A percentile compares a stretch with the other conserved stretches of the same genome.
Conservation (phyloP, 2,329 filamentous ascomycete species). For the Sphaerulina populicola region DNA sequence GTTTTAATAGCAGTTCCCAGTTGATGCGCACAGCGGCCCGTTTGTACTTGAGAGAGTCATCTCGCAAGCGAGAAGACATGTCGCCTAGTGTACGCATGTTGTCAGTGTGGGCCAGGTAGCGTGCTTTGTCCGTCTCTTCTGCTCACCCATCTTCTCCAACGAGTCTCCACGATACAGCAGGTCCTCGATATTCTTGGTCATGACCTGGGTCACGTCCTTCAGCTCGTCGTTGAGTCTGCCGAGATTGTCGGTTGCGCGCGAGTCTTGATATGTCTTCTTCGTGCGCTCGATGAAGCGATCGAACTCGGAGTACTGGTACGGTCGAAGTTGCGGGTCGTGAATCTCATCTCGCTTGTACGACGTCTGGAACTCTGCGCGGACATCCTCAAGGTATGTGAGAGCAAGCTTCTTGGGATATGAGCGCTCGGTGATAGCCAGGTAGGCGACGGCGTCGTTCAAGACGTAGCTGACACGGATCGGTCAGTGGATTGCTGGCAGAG, state of each 20-base stretch:
- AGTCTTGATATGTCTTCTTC: constrained; percentile 88
- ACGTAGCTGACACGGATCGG: constrained; percentile 56
- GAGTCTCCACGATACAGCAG: constrained; percentile 89
- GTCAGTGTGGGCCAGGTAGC: constrained; percentile 2
- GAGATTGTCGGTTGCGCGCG: constrained; percentile 81
- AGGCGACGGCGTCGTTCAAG: constrained; percentile 74
- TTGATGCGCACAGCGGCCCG: constrained; percentile 91
- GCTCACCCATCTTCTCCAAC: constrained; percentile 78
- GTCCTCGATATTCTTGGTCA: constrained; percentile 99
- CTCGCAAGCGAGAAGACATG: constrained; percentile 58
- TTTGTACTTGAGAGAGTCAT: constrained; percentile 91
- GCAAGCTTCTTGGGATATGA: constrained; percentile 96
- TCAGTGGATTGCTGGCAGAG: constrained; percentile 18
- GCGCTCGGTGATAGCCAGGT: constrained; percentile 85
- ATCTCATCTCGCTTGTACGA: constrained; percentile 70
- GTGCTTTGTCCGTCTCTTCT: constrained; percentile 53
- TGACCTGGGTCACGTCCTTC: constrained; percentile 94
- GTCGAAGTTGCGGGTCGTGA: constrained; percentile 64
- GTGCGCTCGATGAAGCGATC: constrained; percentile 93
- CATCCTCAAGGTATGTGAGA: constrained; percentile 93
- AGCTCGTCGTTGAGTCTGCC: constrained; percentile 95
- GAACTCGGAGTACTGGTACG: constrained; percentile 96
- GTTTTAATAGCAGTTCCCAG: constrained; percentile 92
- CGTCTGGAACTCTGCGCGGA: constrained; percentile 80
- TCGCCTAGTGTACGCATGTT: constrained; percentile 12